Base-by-base conservation (phyloP, 257 asterid species). In the Scutellaria minor region DNA sequence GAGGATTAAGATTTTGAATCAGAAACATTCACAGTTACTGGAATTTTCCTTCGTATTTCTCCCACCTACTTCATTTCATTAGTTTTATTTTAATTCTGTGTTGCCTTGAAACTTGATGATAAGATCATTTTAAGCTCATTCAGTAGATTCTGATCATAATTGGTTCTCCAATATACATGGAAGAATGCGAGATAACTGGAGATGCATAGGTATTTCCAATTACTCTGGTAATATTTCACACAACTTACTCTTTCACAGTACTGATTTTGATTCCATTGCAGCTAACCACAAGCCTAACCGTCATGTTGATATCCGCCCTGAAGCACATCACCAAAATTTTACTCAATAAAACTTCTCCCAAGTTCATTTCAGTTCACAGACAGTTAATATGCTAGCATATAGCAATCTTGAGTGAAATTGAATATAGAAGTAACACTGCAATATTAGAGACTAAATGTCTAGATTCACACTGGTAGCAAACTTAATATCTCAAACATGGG, bases 261-360 rank as follows among this genome's bases (percentile, higher is more conserved):
- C 79, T 86, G 75, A 95, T 85, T 81, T 95, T 92, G 86, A 95
- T 87, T 3, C 98, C 98, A 12, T 90, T 87, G 94, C 93, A 92
- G 81, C 88, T 89, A 80, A 95, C 92, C 20, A 95, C 99, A 75
- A 95, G 98, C 90, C 97, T 87, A 73, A 95, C 75, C 0, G 99
- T 85, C 99, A 95, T 95, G 83, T 78, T 89, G 70, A 95, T 95
- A 81, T 95, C 99, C 79, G 86, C 91, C 92, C 99, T 95, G 96
- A 86, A 87, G 68, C 72, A 79, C 37, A 79, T 62, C 70, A 63
- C 75, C 79, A 77, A 47, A 52, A 37, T 66, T 65, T 76, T 37
- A 68, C 42, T 58, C 44, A 46, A 63, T 39, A 57, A 54, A 35
- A 57, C 8, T 77, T 68, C 62, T 51, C 45, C 6, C 14, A 5